Evolutionary conservation across 306 rosid species (phyloP).

Genomic region (Dryas drummondii): DNA sequence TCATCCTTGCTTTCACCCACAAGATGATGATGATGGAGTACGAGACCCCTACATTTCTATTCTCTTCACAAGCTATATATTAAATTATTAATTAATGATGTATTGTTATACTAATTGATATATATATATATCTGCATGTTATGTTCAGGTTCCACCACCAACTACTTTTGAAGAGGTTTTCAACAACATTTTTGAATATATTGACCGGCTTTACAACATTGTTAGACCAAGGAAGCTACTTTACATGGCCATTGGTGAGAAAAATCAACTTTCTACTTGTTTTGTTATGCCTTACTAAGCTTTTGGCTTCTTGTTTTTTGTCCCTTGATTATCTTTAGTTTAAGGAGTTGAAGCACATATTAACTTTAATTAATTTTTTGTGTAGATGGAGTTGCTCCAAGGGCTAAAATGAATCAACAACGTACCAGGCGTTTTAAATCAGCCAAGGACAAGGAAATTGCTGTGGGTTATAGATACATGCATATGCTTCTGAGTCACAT

Average conservation of each 20-base stretch:
- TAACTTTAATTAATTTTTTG: not conserved
- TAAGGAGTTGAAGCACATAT: not conserved
- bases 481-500: not conserved
- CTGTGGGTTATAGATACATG: slow-evolving; percentile 16
- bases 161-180: slow-evolving; percentile 45
- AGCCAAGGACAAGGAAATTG: slow-evolving; percentile 31
- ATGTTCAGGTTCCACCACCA: slow-evolving; percentile 23
- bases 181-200: slow-evolving; percentile 35
- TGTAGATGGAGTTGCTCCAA: slow-evolving; percentile 68
- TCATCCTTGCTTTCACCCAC: slow-evolving; percentile 62
- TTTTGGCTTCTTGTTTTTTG: not conserved
- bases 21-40: not conserved
- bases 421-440: slow-evolving; percentile 41
- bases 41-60: not conserved
- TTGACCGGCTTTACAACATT: slow-evolving; percentile 40
- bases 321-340: too few species aligned
- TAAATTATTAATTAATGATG: too few species aligned
- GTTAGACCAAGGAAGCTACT: slow-evolving; percentile 23
- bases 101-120: too few species aligned
- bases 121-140: too few species aligned
- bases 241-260: slow-evolving; percentile 28
- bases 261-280: too few species aligned
- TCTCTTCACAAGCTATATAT: not conserved
- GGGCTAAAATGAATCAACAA: slow-evolving; percentile 69
- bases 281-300: not conserved